phyloP scores from a whole-genome alignment of 257 asterid genomes.

The Solanum peruvianum region DNA sequence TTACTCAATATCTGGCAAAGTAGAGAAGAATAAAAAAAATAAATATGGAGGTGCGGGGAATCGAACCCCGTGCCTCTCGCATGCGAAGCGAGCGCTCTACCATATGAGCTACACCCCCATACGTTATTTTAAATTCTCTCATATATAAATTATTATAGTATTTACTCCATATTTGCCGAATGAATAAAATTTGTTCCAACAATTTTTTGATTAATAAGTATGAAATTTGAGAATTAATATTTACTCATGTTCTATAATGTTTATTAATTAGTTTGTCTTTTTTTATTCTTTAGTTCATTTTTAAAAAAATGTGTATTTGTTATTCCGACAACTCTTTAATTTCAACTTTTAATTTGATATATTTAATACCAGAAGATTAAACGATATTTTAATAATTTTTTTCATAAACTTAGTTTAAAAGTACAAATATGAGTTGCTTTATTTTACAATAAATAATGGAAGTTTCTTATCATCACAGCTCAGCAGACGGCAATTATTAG shows the following conservation, averaged over 20 bases:
- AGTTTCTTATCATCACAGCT: not conserved
- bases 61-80: constrained; percentile 99
- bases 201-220: not conserved
- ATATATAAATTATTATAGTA: not conserved
- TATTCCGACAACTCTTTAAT: no score
- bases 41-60: constrained; percentile 86
- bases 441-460: not conserved
- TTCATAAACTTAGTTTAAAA: no score
- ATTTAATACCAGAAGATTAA: no score
- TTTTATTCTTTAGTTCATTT: accelerated
- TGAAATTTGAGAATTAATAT: not conserved
- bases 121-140: accelerated
- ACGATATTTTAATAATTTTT: no score
- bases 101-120: constrained; percentile 98
- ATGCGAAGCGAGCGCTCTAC: constrained; percentile 99
- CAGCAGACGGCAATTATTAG: not conserved
- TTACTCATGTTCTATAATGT: not conserved
- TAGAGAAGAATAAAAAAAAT: no score
- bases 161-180: not conserved
- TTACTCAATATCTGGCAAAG: no score
- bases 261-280: no score
- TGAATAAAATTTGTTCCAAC: not conserved
- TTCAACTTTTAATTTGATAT: no score
- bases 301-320: no score
- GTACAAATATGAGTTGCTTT: not conserved